Conservation (phyloP, 202 grass and related monocot genomes). For the Zizania palustris region DNA sequence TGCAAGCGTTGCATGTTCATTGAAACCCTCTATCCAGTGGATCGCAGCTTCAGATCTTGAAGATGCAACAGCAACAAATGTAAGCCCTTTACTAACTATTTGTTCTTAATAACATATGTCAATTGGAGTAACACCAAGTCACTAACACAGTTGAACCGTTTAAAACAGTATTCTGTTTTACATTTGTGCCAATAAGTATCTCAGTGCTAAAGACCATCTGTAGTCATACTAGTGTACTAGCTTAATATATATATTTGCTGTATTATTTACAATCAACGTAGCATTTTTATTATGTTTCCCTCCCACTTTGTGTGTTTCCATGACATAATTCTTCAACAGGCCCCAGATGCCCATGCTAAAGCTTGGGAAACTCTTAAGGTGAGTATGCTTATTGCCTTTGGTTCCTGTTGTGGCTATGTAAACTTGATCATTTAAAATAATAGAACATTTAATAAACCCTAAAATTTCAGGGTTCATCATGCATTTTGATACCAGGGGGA, state of each 20-base stretch:
- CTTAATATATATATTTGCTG: conserved; percentile 12
- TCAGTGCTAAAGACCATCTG: neutral
- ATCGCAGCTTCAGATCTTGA: conserved; percentile 97
- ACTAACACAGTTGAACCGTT: neutral
- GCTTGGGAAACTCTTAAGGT: conserved; percentile 93
- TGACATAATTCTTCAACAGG: conserved; percentile 49
- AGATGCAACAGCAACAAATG: conserved; percentile 73
- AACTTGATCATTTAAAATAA: conserved; percentile 7
- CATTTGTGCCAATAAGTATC: conserved; percentile 16
- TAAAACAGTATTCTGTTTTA: neutral
- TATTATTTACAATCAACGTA: conserved; percentile 19
- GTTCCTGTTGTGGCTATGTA: conserved; percentile 32
- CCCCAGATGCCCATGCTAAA: conserved; percentile 73
- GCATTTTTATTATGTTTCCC: neutral
- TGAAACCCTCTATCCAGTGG: conserved; percentile 87
- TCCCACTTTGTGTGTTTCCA: conserved; percentile 2
- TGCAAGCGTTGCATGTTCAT: conserved; percentile 77
- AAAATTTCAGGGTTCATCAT: conserved; percentile 70
- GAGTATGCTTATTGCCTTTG: conserved; percentile 20
- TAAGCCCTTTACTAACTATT: conserved; percentile 41
- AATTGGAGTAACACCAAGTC: neutral
- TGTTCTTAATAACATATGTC: conserved; percentile 8
- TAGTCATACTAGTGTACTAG: conserved; percentile 10
- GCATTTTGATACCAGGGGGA: conserved; percentile 93
- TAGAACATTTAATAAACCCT: conserved; percentile 29